phyloP scores from a whole-genome alignment of 108 stramenopile genomes.

The Pseudonitzschia multistriata region DNA sequence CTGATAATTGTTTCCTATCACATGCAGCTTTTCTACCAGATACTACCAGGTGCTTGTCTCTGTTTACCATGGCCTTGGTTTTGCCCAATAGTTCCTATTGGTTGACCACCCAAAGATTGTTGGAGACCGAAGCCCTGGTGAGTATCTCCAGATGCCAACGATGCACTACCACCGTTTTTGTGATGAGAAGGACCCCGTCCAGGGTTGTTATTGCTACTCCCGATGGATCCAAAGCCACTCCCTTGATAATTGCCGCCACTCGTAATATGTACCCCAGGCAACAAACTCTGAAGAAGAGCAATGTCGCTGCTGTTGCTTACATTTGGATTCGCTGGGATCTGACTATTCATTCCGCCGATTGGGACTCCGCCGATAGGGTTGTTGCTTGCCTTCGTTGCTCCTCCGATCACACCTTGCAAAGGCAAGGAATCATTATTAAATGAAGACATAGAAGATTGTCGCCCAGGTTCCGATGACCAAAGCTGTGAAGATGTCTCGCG shows the following conservation, averaged over 20 bases:
- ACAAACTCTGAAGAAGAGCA: conserved; percentile 79
- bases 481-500: conserved; percentile 45
- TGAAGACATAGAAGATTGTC: conserved; percentile 44
- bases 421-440: conserved; percentile 49
- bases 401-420: conserved; percentile 46
- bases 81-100: conserved; percentile 32
- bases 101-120: conserved; percentile 22
- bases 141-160: conserved; percentile 5
- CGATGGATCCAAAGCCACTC: conserved; percentile 31
- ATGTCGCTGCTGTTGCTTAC: conserved; percentile 67
- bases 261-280: conserved; percentile 80
- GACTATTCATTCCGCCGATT: conserved; percentile 50
- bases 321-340: conserved; percentile 16
- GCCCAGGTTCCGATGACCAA: conserved; percentile 29
- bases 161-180: conserved; percentile 24
- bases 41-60: conserved; percentile 37
- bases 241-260: conserved; percentile 41
- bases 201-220: conserved; percentile 22
- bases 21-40: conserved; percentile 27
- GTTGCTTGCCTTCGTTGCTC: conserved; percentile 15
- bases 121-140: conserved; percentile 18
- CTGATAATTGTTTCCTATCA: background rate
- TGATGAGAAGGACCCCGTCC: conserved; percentile 14
- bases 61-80: conserved; percentile 20
- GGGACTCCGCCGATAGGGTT: conserved; percentile 57